phyloP scores from a whole-genome alignment of 2,329 filamentous ascomycete species.

The Colletotrichum sp. region DNA sequence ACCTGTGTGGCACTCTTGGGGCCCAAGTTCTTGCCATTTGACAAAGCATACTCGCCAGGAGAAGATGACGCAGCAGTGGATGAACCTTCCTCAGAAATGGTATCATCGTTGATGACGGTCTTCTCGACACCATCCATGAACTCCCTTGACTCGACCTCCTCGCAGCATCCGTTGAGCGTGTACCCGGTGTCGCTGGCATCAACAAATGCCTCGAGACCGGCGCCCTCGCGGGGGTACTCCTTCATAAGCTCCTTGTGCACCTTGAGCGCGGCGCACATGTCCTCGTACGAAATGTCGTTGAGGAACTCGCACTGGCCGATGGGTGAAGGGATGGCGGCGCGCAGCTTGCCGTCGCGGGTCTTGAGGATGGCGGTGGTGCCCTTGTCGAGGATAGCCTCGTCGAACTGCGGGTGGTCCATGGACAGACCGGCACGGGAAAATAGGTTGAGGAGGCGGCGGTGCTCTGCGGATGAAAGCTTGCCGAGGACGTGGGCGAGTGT shows the following conservation, averaged over 20 bases:
- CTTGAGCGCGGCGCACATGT: slow-evolving; percentile 65
- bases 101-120: not conserved
- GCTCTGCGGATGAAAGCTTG: slow-evolving; percentile 64
- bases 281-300: slow-evolving; percentile 67
- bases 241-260: slow-evolving; percentile 70
- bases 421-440: slow-evolving; percentile 74
- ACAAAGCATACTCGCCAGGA: slow-evolving; percentile 1
- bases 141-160: not conserved
- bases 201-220: slow-evolving; percentile 72
- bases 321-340: slow-evolving; percentile 72
- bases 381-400: slow-evolving; percentile 68
- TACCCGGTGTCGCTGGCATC: slow-evolving; percentile 73
- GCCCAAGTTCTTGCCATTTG: not conserved
- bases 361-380: slow-evolving; percentile 73
- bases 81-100: not conserved
- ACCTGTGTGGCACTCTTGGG: not conserved
- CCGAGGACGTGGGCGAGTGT: slow-evolving; percentile 70
- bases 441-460: slow-evolving; percentile 66
- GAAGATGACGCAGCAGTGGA: not conserved
- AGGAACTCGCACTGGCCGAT: slow-evolving; percentile 72
- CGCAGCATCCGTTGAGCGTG: slow-evolving; percentile 34
- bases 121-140: not conserved
- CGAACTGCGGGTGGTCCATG: slow-evolving; percentile 74
- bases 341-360: slow-evolving; percentile 71
- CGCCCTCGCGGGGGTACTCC: slow-evolving; percentile 66